Base-by-base conservation (phyloP, 495 filamentous ascomycete species). In the Ramalina peruviana region DNA sequence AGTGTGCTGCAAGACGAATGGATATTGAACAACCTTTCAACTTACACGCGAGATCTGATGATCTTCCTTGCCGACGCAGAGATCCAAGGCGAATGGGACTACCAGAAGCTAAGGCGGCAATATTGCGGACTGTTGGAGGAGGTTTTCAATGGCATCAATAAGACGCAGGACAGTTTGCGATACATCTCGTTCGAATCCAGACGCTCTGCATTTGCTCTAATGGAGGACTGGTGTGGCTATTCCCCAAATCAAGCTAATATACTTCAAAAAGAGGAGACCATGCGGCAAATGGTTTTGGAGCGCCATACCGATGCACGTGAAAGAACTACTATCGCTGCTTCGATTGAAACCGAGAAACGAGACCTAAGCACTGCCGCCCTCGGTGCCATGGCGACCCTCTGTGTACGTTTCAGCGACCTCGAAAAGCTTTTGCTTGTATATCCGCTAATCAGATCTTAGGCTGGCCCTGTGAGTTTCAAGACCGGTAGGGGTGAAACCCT, bases 181-280 rank as follows among this genome's bases (percentile, higher is more conserved):
- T 97, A 88, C 86, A 89, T 98, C 71, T 85, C 93, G 0, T 98
- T 98, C 54, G 92, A 96, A 61, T 83, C 88, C 0, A 72, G 92
- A 21, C 89, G 94, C 59, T 95, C 92, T 10, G 80, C 88, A 6
- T 98, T 97, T 60, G 81, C 89, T 5, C 66, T 97, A 30, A 97
- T 98, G 88, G 90, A 97, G 62, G 90, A 97, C 49, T 98, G 92
- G 92, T 97, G 93, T 67, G 92, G 93, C 0, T 93, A 92, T 62
- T 94, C 92, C 0, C 87, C 92, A 6, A 94, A 96, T 62, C 88
- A 89, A 59, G 66, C 68, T 30, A 83, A 88, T 50, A 86, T 94
- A 36, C 77, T 80, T 15, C 79, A 85, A 50, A 73, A 88, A 48
- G 92, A 96, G 70, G 84, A 94, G 48, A 82, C 74, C 41, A 93